phyloP scores from a whole-genome alignment of 164 flowering plant species.

The Kingdonia uniflora region DNA sequence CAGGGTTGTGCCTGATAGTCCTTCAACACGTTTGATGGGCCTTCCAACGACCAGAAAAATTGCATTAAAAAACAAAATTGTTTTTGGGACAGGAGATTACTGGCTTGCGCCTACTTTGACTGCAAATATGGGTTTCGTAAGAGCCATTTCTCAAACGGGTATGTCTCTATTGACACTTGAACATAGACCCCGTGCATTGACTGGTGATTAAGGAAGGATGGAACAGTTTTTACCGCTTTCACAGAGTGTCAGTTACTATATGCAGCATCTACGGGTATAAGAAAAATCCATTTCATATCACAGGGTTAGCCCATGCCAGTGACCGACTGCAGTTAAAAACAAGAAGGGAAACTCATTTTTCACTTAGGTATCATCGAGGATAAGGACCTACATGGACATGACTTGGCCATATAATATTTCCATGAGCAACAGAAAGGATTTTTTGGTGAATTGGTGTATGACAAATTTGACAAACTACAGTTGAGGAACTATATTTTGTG shows the following conservation, averaged over 20 bases:
- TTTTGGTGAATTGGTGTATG: no score
- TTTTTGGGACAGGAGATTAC: no score
- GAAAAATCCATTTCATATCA: no score
- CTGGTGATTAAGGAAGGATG: conserved; percentile 47
- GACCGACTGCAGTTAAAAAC: no score
- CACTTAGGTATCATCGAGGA: no score
- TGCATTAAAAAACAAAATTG: conserved; percentile 15
- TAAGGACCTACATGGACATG: no score
- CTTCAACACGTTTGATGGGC: conserved; percentile 61
- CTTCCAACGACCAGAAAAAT: conserved; percentile 86
- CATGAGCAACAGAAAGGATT: no score
- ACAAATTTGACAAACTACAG: no score
- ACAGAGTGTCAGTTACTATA: background rate
- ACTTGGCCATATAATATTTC: no score
- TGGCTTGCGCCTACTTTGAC: conserved; percentile 38
- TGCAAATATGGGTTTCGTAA: conserved; percentile 81
- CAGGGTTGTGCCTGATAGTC: conserved; percentile 72
- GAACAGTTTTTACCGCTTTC: conserved; percentile 1
- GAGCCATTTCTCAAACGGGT: conserved; percentile 90
- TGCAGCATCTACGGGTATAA: background rate
- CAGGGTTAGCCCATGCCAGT: no score
- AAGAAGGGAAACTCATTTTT: no score
- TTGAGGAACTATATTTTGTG: no score
- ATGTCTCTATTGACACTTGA: conserved; percentile 67
- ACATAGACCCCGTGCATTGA: conserved; percentile 80